Base-by-base conservation (phyloP, 2,329 filamentous ascomycete genomes). In the Scytalidium sp. region DNA sequence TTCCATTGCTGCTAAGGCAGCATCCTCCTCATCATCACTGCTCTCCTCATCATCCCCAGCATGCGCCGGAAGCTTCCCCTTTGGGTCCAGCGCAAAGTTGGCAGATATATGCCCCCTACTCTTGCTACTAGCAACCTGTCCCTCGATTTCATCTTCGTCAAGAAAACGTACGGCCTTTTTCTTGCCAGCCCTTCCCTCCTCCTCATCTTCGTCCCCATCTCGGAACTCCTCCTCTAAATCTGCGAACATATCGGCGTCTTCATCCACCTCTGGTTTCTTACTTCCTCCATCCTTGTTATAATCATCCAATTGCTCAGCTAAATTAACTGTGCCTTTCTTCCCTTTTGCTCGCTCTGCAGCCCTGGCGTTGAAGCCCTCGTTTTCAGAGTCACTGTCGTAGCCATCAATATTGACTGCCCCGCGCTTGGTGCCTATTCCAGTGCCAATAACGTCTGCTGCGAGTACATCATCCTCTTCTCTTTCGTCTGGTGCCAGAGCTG, bases 371-470 rank as follows among this genome's bases (percentile, higher is more conserved):
- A 96, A 95, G 41, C 88, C 91, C 64, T 97, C 94, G 56, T 95
- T 93, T 46, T 87, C 83, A 2, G 93, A 96, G 69, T 99, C 94
- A 9, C 88, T 94, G 60, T 97, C 93, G 71, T 97, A 99, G 45
- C 94, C 94, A 64, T 97, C 94, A 39, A 99, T 84, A 63, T 97
- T 97, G 49, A 99, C 89, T 0, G 93, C 94, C 58, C 93, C 93
- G 55, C 94, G 89, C 68, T 96, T 96, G 1, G 90, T 89, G 39
- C 84, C 80, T 25, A 82, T 79, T 1, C 82, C 82, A 17, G 83
- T 78, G 46, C 79, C 80, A 56, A 97, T 97, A 36, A 97, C 92
- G 64, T 97, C 94, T 19, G 92, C 90, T 45, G 96, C 90, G 8
- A 99, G 80, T 22, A 93, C 80, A 0, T 83, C 82, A 60, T 91